These are phyloP conservation scores for Trichocladium antarcticum DNA, from an alignment of 495 filamentous ascomycete genomes.

Conservation along the genomic window DNA sequence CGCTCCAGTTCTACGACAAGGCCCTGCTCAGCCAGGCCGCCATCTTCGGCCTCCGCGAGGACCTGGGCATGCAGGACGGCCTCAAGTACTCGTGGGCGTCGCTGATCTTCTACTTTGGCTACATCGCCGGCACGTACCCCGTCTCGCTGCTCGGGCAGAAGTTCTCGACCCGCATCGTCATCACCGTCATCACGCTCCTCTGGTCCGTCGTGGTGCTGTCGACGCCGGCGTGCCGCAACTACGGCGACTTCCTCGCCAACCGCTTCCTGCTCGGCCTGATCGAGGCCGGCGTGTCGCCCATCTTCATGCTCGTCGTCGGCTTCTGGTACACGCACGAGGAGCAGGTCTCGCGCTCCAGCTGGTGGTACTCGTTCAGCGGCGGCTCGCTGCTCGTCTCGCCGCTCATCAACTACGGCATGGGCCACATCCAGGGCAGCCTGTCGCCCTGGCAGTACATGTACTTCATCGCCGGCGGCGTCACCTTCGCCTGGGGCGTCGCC, in stretches of 20 bases:
- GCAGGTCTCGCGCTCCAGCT: conserved; percentile 4
- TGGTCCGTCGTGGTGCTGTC: conserved; percentile 2
- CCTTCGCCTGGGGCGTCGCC: background rate
- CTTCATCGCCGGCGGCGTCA: conserved; percentile 6
- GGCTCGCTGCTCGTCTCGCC: conserved; percentile 6
- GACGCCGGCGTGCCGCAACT: conserved; percentile 4
- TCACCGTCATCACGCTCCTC: conserved; percentile 5
- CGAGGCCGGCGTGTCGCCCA: conserved; percentile 6
- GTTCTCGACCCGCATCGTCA: conserved; percentile 4
- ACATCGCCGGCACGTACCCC: conserved; percentile 5
- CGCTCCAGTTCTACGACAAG: conserved; percentile 8
- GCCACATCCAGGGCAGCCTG: conserved; percentile 2
- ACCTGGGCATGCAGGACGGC: conserved; percentile 1
- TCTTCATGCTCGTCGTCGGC: conserved; percentile 8
- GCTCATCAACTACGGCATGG: conserved; percentile 7
- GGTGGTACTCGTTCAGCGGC: conserved; percentile 5
- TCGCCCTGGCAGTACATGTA: conserved; percentile 9
- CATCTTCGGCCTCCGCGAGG: conserved; percentile 7
- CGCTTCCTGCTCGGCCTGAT: conserved; percentile 4
- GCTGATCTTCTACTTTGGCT: conserved; percentile 6
- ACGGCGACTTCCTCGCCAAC: conserved; percentile 2
- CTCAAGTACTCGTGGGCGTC: conserved; percentile 8
- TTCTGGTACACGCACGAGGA: conserved; percentile 4
- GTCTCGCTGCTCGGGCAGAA: conserved; percentile 5
- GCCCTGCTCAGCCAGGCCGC: conserved; percentile 4